phyloP scores from a whole-genome alignment of 2,329 filamentous ascomycete species.

The Monosporascus cannonballus region DNA sequence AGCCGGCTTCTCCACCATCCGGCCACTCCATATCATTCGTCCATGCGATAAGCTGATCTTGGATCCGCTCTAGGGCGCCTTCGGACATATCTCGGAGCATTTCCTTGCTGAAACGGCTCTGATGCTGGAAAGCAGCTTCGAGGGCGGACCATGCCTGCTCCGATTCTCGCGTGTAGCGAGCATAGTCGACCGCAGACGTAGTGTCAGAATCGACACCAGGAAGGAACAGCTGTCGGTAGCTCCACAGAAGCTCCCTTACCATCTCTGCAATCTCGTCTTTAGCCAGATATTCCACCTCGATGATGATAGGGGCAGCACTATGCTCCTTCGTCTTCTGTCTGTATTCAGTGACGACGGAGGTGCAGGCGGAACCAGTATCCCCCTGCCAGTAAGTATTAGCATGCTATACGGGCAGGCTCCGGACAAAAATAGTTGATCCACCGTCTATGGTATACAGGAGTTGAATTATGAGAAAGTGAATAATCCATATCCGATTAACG shows the following conservation, averaged over 20 bases:
- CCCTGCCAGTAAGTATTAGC: slow-evolving; percentile 8
- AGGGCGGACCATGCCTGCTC: slow-evolving; percentile 37
- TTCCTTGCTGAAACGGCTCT: slow-evolving; percentile 16
- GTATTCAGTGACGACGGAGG: slow-evolving; percentile 30
- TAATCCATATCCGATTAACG: too few species aligned
- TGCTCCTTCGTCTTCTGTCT: slow-evolving; percentile 21
- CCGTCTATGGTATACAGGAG: too few species aligned
- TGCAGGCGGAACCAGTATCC: slow-evolving; percentile 28
- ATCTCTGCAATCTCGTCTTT: slow-evolving; percentile 19
- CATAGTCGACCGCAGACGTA: slow-evolving; percentile 19
- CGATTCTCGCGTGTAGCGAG: slow-evolving; percentile 20
- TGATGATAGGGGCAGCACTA: slow-evolving; percentile 17
- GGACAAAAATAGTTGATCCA: too few species aligned
- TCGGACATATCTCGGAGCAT: slow-evolving; percentile 21
- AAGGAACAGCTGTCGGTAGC: slow-evolving; percentile 24
- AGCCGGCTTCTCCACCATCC: slow-evolving; percentile 11
- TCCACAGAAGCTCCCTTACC: slow-evolving; percentile 26
- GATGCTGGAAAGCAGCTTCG: slow-evolving; percentile 26
- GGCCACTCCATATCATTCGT: slow-evolving; percentile 26
- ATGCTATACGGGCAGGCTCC: neutral
- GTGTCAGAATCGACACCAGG: slow-evolving; percentile 13
- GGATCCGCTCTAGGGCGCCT: slow-evolving; percentile 18
- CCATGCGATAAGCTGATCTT: slow-evolving; percentile 21
- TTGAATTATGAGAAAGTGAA: too few species aligned
- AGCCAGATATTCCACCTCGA: slow-evolving; percentile 28